Percentiles rank a stretch among this genome's conserved stretches.
These are phyloP conservation scores for Chalciporus sphaerocephalus DNA, from an alignment of 768 basidiomycete genomes.

Conservation along the genomic window DNA sequence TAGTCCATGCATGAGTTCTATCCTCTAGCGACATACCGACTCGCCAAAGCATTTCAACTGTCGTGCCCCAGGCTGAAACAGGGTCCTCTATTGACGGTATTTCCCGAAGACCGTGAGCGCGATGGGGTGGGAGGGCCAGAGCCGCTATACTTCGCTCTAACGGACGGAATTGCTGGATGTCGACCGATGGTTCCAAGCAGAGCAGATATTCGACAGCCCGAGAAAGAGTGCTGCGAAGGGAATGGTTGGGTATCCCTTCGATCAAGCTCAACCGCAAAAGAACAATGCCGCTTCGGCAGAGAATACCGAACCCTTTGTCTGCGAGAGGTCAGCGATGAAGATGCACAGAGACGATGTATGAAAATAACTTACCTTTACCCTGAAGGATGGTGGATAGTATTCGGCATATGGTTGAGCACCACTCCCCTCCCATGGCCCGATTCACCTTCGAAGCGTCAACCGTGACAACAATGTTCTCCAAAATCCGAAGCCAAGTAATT, in stretches of 20 bases:
- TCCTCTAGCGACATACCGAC: constrained; percentile 18
- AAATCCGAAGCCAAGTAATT: constrained; percentile 59
- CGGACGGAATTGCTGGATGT: neutral
- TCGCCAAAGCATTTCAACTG: constrained; percentile 46
- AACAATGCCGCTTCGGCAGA: constrained; percentile 28
- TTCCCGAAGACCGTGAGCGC: constrained; percentile 36
- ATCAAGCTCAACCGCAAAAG: constrained; percentile 38
- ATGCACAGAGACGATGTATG: neutral
- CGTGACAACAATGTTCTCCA: constrained; percentile 58
- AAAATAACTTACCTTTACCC: constrained; percentile 11
- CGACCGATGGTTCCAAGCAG: constrained; percentile 22
- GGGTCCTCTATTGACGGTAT: constrained; percentile 22
- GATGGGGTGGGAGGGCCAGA: constrained; percentile 30
- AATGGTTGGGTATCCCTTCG: constrained; percentile 19
- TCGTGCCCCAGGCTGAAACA: constrained; percentile 44
- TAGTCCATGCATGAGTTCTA: constrained; percentile 42
- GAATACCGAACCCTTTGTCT: constrained; percentile 18
- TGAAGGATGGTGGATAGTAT: constrained; percentile 37
- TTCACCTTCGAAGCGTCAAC: constrained; percentile 51
- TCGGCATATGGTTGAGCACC: constrained; percentile 52
- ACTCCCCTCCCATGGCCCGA: constrained; percentile 51
- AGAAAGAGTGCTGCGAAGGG: constrained; percentile 33
- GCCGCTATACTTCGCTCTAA: neutral
- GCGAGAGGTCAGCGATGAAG: neutral
- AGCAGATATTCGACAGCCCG: constrained; percentile 27